Evolutionary conservation across 208 protist species (phyloP).

Genomic region (Trypanosoma theileri): DNA sequence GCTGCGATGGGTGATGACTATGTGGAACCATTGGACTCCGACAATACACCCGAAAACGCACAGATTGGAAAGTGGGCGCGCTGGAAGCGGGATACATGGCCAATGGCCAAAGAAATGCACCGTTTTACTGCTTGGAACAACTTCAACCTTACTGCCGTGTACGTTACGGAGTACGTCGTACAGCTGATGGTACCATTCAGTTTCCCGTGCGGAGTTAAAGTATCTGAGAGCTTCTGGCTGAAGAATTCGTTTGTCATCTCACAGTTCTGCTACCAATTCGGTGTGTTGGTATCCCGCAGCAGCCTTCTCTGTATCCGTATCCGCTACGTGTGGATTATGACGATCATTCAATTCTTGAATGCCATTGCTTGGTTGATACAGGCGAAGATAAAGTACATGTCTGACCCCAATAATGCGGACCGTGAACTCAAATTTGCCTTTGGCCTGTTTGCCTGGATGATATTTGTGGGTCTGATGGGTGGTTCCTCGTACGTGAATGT

Average conservation of each 20-base stretch:
- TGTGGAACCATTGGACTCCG: not conserved
- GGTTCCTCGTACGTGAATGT: conserved; percentile 92
- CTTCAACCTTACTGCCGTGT: conserved; percentile 80
- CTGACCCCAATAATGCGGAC: conserved; percentile 28
- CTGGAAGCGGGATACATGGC: conserved; percentile 11
- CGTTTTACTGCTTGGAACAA: conserved; percentile 67
- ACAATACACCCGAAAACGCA: not conserved
- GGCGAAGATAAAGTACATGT: conserved; percentile 68
- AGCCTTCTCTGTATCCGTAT: conserved; percentile 82
- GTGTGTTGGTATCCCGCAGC: conserved; percentile 86
- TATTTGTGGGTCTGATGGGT: conserved; percentile 89
- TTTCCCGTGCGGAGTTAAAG: conserved; percentile 53
- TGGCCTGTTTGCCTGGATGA: conserved; percentile 81
- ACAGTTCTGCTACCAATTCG: conserved; percentile 92
- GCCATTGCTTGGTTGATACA: conserved; percentile 87
- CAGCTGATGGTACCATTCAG: conserved; percentile 84
- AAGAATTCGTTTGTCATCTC: conserved; percentile 77
- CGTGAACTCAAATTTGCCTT: conserved; percentile 60
- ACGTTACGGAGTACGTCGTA: conserved; percentile 85
- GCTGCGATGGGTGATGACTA: not conserved
- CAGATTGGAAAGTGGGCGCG: not conserved
- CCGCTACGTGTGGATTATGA: conserved; percentile 72
- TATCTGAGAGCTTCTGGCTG: conserved; percentile 57
- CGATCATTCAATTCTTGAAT: conserved; percentile 85
- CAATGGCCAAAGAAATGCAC: conserved; percentile 34